phyloP scores from a whole-genome alignment of 495 filamentous ascomycete genomes.

The Schizothecium vesticola region DNA sequence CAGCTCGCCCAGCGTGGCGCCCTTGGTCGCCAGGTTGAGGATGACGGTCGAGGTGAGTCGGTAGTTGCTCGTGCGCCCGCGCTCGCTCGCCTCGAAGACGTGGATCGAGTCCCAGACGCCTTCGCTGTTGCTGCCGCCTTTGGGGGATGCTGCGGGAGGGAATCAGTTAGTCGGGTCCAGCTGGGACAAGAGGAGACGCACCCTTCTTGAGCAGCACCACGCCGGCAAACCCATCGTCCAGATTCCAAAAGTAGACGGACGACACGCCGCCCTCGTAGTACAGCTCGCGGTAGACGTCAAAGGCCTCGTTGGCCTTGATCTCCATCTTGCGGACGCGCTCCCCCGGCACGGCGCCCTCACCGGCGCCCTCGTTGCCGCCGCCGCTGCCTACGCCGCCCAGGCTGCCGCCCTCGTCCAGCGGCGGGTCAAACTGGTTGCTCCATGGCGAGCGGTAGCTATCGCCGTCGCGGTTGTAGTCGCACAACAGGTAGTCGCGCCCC shows the following conservation, averaged over 20 bases:
- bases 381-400: slow-evolving; percentile 36
- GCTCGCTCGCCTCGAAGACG: slow-evolving; percentile 93
- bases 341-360: slow-evolving; percentile 69
- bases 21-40: slow-evolving; percentile 69
- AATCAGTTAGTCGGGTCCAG: background rate
- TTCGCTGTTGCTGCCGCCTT: slow-evolving; percentile 51
- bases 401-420: slow-evolving; percentile 47
- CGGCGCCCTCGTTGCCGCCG: slow-evolving; percentile 39
- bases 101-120: slow-evolving; percentile 98
- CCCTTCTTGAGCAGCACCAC: slow-evolving; percentile 94
- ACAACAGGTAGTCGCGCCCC: slow-evolving; percentile 92
- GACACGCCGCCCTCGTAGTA: slow-evolving; percentile 97
- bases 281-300: slow-evolving; percentile 94
- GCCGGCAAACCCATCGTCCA: slow-evolving; percentile 97
- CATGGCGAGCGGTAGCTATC: slow-evolving; percentile 95
- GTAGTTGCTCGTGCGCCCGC: slow-evolving; percentile 87
- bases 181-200: slow-evolving; percentile 32
- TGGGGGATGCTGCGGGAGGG: slow-evolving; percentile 23
- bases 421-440: slow-evolving; percentile 97
- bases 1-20: slow-evolving; percentile 74
- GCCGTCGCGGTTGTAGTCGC: slow-evolving; percentile 99
- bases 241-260: slow-evolving; percentile 96
- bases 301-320: slow-evolving; percentile 86
- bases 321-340: slow-evolving; percentile 90
- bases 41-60: slow-evolving; percentile 97